Evolutionary conservation across 148 eudicot species (phyloP).

Genomic region (Rhododendron ovatum): DNA sequence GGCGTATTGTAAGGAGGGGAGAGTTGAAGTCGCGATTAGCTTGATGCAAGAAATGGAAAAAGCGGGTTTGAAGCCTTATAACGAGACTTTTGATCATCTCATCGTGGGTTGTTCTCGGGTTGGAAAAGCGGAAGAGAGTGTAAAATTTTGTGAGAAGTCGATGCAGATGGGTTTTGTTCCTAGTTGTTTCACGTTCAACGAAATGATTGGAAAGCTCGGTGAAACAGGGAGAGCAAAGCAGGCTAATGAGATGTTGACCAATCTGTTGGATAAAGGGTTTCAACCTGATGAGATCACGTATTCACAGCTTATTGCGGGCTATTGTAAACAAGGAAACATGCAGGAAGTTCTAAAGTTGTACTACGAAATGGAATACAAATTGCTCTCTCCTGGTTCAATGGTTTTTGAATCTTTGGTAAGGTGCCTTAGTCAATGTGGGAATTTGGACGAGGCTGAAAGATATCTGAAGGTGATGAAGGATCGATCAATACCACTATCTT

Average conservation of each 20-base stretch:
- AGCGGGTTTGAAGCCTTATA: constrained; percentile 49
- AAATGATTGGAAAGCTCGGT: constrained; percentile 52
- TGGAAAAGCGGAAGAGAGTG: constrained; percentile 40
- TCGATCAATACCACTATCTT: constrained; percentile 29
- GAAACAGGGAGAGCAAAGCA: constrained; percentile 31
- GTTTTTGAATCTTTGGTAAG: constrained; percentile 45
- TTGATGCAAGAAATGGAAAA: constrained; percentile 55
- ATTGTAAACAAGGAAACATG: constrained; percentile 43
- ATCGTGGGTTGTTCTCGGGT: constrained; percentile 46
- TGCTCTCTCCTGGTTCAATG: constrained; percentile 36
- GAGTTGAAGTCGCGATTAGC: constrained; percentile 45
- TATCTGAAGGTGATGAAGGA: constrained; percentile 55
- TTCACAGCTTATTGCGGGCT: constrained; percentile 56
- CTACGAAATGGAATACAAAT: constrained; percentile 69
- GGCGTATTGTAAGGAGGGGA: constrained; percentile 53
- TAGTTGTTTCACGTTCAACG: constrained; percentile 48
- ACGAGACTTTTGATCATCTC: constrained; percentile 57
- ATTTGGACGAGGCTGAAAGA: constrained; percentile 55
- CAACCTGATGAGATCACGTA: constrained; percentile 51
- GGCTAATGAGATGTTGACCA: constrained; percentile 68
- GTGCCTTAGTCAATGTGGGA: constrained; percentile 36
- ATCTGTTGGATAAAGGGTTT: constrained; percentile 62
- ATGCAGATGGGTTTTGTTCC: constrained; percentile 50
- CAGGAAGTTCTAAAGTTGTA: constrained; percentile 60
- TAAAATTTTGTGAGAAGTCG: constrained; percentile 56